These are phyloP conservation scores for Populus trichocarpa DNA, from an alignment of 441 rosid genomes.

Conservation along the genomic window DNA sequence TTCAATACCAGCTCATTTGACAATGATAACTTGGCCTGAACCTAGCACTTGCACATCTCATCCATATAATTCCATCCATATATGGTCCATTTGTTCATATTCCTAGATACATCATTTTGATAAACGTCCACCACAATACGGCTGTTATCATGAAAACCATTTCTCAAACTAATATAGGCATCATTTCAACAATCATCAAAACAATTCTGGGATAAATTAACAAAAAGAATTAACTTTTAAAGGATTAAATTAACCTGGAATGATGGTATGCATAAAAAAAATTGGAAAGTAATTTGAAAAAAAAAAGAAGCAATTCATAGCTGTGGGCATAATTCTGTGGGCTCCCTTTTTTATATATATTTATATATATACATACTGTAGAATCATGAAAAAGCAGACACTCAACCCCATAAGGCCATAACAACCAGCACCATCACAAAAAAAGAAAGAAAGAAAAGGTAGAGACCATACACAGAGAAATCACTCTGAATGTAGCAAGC, in stretches of 20 bases:
- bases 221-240: neutral
- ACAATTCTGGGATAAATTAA: no score
- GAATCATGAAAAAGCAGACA: neutral
- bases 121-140: neutral
- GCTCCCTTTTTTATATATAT: neutral
- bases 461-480: neutral
- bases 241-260: neutral
- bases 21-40: constrained; percentile 8
- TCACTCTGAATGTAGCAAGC: no score
- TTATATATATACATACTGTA: neutral
- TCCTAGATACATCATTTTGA: neutral
- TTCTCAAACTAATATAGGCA: neutral
- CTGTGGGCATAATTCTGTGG: neutral
- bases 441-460: neutral
- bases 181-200: neutral
- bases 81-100: neutral
- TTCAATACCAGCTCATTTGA: constrained; percentile 8
- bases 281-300: neutral
- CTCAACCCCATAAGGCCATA: neutral
- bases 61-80: neutral
- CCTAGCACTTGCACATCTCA: neutral
- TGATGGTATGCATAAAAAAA: neutral
- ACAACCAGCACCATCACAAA: neutral
- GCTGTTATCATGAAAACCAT: neutral
- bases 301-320: neutral